phyloP scores from a whole-genome alignment of 1,284 basidiomycete species.

The Xerocomus nothofagi region DNA sequence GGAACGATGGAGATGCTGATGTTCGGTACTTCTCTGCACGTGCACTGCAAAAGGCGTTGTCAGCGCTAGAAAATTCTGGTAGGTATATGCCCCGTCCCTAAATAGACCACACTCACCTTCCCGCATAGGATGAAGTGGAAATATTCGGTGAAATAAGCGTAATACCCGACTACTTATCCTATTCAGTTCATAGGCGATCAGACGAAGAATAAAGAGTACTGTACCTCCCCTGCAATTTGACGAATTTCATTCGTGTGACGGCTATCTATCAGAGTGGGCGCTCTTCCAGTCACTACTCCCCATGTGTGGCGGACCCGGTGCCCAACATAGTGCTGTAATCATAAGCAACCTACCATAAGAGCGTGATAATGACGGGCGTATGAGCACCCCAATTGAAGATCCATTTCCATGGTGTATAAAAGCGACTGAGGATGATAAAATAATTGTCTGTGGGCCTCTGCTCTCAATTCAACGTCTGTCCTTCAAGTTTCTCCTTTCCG shows the following conservation, averaged over 20 bases:
- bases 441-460: neutral
- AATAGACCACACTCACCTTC: conserved; percentile 1
- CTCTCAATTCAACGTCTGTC: neutral
- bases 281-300: neutral
- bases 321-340: conserved; percentile 1
- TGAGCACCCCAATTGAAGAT: neutral
- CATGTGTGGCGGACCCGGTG: neutral
- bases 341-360: conserved; percentile 3
- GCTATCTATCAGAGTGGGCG: conserved; percentile 1
- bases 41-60: conserved; percentile 61
- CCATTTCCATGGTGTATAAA: conserved; percentile 11
- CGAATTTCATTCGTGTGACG: conserved; percentile 21
- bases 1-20: conserved; percentile 92
- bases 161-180: conserved; percentile 33
- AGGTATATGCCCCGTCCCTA: neutral
- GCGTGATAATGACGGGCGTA: conserved; percentile 1
- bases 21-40: conserved; percentile 85
- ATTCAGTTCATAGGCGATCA: conserved; percentile 18
- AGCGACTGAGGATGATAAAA: conserved; percentile 2
- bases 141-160: conserved; percentile 24
- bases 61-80: conserved; percentile 32
- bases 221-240: conserved; percentile 34
- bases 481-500: conserved; percentile 1
- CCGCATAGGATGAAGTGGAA: conserved; percentile 23
- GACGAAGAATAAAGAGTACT: conserved; percentile 34